Conservation (phyloP, 2,329 filamentous ascomycete species). For the Ophiostoma tasmaniense region DNA sequence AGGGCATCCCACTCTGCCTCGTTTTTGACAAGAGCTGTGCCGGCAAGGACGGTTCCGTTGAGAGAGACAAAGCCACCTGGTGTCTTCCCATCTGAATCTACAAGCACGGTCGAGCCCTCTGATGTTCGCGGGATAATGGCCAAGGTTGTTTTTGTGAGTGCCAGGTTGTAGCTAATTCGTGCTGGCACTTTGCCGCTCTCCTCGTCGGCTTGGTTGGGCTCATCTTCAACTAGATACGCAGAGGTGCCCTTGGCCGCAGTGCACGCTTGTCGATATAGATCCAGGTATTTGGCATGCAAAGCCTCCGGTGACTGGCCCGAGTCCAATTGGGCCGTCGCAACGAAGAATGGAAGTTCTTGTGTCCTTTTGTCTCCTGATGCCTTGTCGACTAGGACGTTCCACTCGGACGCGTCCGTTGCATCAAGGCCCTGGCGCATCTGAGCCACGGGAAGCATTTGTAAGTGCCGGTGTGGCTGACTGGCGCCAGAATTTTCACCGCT, state of each 20-base stretch:
- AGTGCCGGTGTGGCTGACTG: conserved; percentile 62
- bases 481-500: conserved; percentile 60
- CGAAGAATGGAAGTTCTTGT: conserved; percentile 13
- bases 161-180: conserved; percentile 56
- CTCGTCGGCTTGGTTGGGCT: conserved; percentile 10
- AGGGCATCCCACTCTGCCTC: conserved; percentile 49
- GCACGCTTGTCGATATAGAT: conserved; percentile 39
- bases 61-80: conserved; percentile 38
- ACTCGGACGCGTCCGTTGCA: conserved; percentile 27
- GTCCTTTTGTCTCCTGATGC: neutral
- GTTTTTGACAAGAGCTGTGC: conserved; percentile 54
- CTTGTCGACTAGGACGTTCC: conserved; percentile 42
- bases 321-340: conserved; percentile 12
- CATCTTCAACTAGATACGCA: neutral
- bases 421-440: conserved; percentile 50
- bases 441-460: conserved; percentile 61
- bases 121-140: conserved; percentile 46
- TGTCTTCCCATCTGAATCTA: neutral
- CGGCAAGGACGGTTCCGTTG: conserved; percentile 56
- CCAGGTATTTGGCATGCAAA: conserved; percentile 37
- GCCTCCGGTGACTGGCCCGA: conserved; percentile 21
- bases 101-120: conserved; percentile 36
- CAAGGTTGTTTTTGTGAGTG: conserved; percentile 46
- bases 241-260: conserved; percentile 29
- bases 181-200: conserved; percentile 34